phyloP scores from a whole-genome alignment of 1,139 yeast species.

The Yarrowia galli region DNA sequence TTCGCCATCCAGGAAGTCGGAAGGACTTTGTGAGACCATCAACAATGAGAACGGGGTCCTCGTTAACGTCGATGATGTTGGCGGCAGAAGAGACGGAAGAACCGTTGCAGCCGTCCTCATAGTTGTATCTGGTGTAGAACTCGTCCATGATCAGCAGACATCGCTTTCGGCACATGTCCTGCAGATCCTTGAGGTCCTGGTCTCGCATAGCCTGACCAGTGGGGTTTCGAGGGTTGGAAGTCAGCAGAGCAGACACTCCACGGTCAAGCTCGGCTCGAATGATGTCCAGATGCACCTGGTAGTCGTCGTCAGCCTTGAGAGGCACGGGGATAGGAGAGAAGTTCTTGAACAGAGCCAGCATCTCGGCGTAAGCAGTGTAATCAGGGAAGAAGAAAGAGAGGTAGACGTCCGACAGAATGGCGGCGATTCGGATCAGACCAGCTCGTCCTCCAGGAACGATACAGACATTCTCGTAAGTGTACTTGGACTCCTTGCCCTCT shows the following conservation, averaged over 20 bases:
- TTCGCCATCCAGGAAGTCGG: slow-evolving; percentile 74
- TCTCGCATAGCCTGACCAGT: slow-evolving; percentile 66
- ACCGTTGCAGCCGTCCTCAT: slow-evolving; percentile 66
- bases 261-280: slow-evolving; percentile 63
- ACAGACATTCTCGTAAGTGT: slow-evolving; percentile 70
- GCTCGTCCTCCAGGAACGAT: slow-evolving; percentile 77
- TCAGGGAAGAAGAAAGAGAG: slow-evolving; percentile 71
- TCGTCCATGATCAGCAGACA: slow-evolving; percentile 74
- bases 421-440: slow-evolving; percentile 71
- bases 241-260: slow-evolving; percentile 68
- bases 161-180: slow-evolving; percentile 63
- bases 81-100: slow-evolving; percentile 64
- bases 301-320: slow-evolving; percentile 64
- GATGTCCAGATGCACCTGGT: slow-evolving; percentile 64
- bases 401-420: slow-evolving; percentile 67
- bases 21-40: slow-evolving; percentile 72
- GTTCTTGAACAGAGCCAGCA: slow-evolving; percentile 70
- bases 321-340: slow-evolving; percentile 69
- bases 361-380: slow-evolving; percentile 74
- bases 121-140: slow-evolving; percentile 68
- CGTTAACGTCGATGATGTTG: slow-evolving; percentile 64
- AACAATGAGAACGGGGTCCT: slow-evolving; percentile 67
- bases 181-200: slow-evolving; percentile 60
- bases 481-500: slow-evolving; percentile 59
- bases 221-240: slow-evolving; percentile 73